Conservation (phyloP, 768 basidiomycete species). For the Leccinellum luteum region DNA sequence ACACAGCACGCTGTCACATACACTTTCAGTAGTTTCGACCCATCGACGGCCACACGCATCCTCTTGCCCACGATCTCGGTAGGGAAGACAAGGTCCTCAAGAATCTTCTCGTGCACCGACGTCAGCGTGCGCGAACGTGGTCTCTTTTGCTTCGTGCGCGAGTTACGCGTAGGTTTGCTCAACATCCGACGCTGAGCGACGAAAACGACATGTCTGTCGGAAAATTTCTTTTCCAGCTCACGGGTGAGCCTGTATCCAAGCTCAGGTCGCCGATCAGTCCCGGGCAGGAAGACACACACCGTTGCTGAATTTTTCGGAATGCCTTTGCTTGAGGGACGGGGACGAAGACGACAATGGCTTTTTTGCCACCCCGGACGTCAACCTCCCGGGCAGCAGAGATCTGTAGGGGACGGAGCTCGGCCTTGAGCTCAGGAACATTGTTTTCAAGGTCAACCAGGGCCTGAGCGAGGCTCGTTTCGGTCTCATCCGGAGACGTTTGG, state of each 20-base stretch:
- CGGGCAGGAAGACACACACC: conserved; percentile 44
- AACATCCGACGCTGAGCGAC: conserved; percentile 98
- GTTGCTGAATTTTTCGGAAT: conserved; percentile 96
- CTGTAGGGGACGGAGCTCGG: conserved; percentile 91
- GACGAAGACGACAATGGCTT: conserved; percentile 98
- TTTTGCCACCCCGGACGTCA: conserved; percentile 98
- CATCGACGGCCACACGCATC: conserved; percentile 90
- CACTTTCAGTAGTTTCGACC: conserved; percentile 97
- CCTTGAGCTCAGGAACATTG: conserved; percentile 97
- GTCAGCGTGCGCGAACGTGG: conserved; percentile 97
- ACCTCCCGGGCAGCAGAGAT: conserved; percentile 99
- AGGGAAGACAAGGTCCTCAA: conserved; percentile 98
- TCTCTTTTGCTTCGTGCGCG: conserved; percentile 92
- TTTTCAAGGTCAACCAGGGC: conserved; percentile 96
- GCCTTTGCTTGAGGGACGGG: conserved; percentile 97
- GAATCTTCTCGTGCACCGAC: conserved; percentile 95
- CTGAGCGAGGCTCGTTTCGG: conserved; percentile 89
- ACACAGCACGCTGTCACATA: conserved; percentile 47
- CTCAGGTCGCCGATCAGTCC: conserved; percentile 6
- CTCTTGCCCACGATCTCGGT: conserved; percentile 99
- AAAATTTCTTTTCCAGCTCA: conserved; percentile 99
- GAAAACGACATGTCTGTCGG: conserved; percentile 98
- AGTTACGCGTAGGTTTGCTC: conserved; percentile 93
- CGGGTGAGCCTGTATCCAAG: conserved; percentile 77
- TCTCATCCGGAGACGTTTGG: conserved; percentile 82